phyloP scores from a whole-genome alignment of 306 rosid species.

The Hippophae rhamnoides region DNA sequence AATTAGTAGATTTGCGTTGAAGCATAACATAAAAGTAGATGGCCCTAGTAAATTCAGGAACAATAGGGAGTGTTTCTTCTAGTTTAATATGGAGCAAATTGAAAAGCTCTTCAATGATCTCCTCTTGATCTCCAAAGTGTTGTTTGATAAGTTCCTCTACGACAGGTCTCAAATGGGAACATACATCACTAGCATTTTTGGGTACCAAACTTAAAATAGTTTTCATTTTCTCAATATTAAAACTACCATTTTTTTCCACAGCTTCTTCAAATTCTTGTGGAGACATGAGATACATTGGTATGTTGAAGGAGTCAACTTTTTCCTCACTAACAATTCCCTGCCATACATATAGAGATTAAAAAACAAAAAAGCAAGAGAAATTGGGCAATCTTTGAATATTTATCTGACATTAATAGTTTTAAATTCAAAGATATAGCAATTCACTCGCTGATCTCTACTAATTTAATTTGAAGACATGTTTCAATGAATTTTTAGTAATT shows the following conservation, averaged over 20 bases:
- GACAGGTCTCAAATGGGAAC: neutral
- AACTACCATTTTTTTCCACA: conserved; percentile 14
- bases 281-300: conserved; percentile 12
- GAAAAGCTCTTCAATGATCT: conserved; percentile 7
- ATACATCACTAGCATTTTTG: too few species aligned
- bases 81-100: neutral
- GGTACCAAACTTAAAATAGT: too few species aligned
- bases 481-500: too few species aligned
- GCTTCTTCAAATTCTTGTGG: conserved; percentile 13
- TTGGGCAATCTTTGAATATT: too few species aligned
- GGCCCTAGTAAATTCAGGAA: neutral
- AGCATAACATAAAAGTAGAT: conserved; percentile 6
- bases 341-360: neutral
- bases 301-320: conserved; percentile 15
- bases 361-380: too few species aligned
- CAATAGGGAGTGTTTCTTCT: neutral
- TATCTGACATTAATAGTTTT: too few species aligned
- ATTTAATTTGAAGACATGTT: too few species aligned
- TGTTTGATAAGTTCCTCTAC: neutral
- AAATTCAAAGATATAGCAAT: too few species aligned
- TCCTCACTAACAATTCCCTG: conserved; percentile 18
- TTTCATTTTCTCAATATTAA: conserved; percentile 8
- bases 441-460: too few species aligned
- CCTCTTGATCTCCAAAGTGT: neutral
- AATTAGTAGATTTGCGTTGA: neutral